A percentile compares a stretch with the other conserved stretches of the same genome.
Evolutionary conservation across 2,329 filamentous ascomycete species (phyloP).

Genomic region (Trichoderma breve): DNA sequence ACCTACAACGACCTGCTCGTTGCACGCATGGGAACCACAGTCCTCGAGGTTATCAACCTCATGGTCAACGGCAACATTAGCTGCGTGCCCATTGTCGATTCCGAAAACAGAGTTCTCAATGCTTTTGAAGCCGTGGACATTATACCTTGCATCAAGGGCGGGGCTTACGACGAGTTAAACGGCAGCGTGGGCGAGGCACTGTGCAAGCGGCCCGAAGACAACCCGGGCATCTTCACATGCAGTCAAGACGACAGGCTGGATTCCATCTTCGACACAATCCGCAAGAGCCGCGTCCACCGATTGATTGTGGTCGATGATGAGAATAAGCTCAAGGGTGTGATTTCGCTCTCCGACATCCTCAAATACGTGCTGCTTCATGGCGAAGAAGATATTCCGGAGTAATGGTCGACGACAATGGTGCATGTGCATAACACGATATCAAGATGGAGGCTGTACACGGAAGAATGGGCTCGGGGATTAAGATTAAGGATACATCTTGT

Average conservation of each 20-base stretch:
- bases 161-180: slow-evolving; percentile 85
- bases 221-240: slow-evolving; percentile 95
- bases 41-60: slow-evolving; percentile 90
- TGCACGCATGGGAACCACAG: slow-evolving; percentile 82
- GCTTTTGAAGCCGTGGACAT: slow-evolving; percentile 98
- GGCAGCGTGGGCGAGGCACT: slow-evolving; percentile 85
- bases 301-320: slow-evolving; percentile 91
- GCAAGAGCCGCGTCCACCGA: slow-evolving; percentile 90
- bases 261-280: slow-evolving; percentile 94
- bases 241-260: slow-evolving; percentile 87
- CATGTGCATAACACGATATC: not conserved
- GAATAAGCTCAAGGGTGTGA: slow-evolving; percentile 78
- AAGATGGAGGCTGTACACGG: not conserved
- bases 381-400: slow-evolving; percentile 51
- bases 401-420: not conserved
- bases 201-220: slow-evolving; percentile 82
- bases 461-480: not conserved
- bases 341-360: slow-evolving; percentile 93
- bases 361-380: slow-evolving; percentile 88
- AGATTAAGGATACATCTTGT: slow-evolving; percentile 9
- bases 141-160: slow-evolving; percentile 91
- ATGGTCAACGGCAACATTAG: slow-evolving; percentile 94
- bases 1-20: slow-evolving; percentile 80
- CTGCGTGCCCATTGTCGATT: slow-evolving; percentile 88
- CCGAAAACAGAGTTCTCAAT: slow-evolving; percentile 75